Evolutionary conservation across 2,329 filamentous ascomycete species (phyloP), one percentile per base, ranked within the genome.

Genomic region (Talaromyces sp.): DNA sequence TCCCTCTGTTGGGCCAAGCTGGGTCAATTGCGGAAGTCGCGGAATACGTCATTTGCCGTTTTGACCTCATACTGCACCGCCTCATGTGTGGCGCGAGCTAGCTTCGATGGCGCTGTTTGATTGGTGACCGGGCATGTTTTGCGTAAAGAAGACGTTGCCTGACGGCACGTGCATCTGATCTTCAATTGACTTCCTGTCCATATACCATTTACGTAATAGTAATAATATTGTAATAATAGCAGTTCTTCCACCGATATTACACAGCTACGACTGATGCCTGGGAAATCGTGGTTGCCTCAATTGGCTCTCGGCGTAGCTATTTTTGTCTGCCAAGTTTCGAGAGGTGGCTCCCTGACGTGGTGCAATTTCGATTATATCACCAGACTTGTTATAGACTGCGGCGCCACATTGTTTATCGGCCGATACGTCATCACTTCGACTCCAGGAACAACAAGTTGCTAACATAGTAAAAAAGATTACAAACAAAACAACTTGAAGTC

Each of bases 141-240:
- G 52, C 58, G 63, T 65, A 61, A 50, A 33, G 41, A 62, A 50
- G 63, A 65, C 63, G 63, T 65, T 49, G 35, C 39, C 56, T 13
- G 33, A 9, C 22, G 22, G 56, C 56, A 59, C 56, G 56, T 59
- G 56, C 56, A 22, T 13, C 19, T 22, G 33, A 24, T 37, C 10
- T 56, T 56, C 27, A 31, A 6, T 31, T 31, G 27, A 31, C 27
- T 31, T 31, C 27, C 7, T 31, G 5, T 1, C 27, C 27, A 31
- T 31, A 31, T 31, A 31, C 27, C 7, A 31, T 6, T 6, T 31
- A 31, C 27, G 27, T 31, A 31, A 7, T 31, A 31, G 7, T 31
- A 31, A 31, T 31, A 31, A 31, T 31, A 31, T 31, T 31, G 4
- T 31, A 7, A 31, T 31, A 22, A 22, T 22, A 2, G 22, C 22